A percentile compares a stretch with the other conserved stretches of the same genome.
Conservation (phyloP, 129 eudicot genomes). For the Tagetes patula region DNA sequence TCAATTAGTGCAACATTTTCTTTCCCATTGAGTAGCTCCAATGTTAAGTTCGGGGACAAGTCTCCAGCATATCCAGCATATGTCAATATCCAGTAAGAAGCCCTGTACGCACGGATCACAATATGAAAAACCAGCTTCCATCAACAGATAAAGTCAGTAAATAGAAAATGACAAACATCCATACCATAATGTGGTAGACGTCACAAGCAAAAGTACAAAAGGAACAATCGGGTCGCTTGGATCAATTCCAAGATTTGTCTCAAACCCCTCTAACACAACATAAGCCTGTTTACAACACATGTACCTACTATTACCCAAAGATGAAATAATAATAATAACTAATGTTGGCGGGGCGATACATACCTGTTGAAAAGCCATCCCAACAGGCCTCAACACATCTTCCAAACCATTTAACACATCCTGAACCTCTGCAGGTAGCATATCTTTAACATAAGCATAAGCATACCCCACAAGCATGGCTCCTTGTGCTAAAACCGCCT, state of each 20-base stretch:
- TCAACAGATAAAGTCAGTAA: background rate
- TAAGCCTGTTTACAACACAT: conserved; percentile 49
- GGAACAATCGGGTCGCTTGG: conserved; percentile 83
- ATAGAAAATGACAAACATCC: conserved; percentile 21
- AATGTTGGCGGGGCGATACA: background rate
- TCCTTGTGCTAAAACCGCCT: conserved; percentile 51
- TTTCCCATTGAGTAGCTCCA: conserved; percentile 66
- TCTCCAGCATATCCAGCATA: conserved; percentile 98
- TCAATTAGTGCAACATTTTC: conserved; percentile 71
- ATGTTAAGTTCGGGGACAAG: conserved; percentile 63
- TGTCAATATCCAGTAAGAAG: conserved; percentile 65
- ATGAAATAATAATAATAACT: too few relatives aligned
- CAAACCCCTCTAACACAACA: conserved; percentile 56
- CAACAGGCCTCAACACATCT: conserved; percentile 57
- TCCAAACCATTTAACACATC: conserved; percentile 52
- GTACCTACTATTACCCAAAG: background rate
- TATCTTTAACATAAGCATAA: conserved; percentile 57
- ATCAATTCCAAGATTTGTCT: conserved; percentile 66
- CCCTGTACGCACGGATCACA: conserved; percentile 48
- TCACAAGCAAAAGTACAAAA: conserved; percentile 63
- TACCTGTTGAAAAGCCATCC: conserved; percentile 69
- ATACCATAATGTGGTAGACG: conserved; percentile 76
- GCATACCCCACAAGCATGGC: conserved; percentile 47
- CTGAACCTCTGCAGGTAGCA: conserved; percentile 66
- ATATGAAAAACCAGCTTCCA: conserved; percentile 42